Evolutionary conservation across 768 basidiomycete genomes (phyloP), one percentile per base, ranked within the genome.

Genomic region (Termitomyces sp.): DNA sequence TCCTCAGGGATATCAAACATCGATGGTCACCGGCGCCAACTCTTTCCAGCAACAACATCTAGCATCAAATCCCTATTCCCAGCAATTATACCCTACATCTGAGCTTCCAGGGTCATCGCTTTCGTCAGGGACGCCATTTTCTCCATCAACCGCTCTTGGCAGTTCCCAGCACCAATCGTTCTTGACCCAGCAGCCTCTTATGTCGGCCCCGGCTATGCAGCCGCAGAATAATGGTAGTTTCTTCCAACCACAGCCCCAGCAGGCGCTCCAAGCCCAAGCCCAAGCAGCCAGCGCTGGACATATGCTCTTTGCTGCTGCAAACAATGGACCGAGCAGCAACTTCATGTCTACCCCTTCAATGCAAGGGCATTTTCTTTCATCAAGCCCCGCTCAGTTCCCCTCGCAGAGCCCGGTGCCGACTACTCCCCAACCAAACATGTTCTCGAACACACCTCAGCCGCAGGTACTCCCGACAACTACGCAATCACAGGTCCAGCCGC

Each of bases 301-400:
- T 33, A 44, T 57, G 11, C 15, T 58, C 10, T 61, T 56, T 21
- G 45, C 44, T 15, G 41, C 55, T 15, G 41, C 55, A 6, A 38
- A 62, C 21, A 58, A 61, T 30, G 48, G 54, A 33, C 63, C 63
- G 37, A 55, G 58, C 17, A 50, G 17, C 30, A 61, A 64, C 59
- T 62, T 71, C 52, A 57, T 71, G 63, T 67, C 71, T 15, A 66
- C 66, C 4, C 64, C 71, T 15, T 33, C 63, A 3, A 42, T 56
- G 1, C 72, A 71, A 50, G 56, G 62, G 6, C 67, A 70, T 21
- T 75, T 71, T 59, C 41, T 69, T 12, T 67, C 71, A 5, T 65
- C 72, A 1, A 73, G 73, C 51, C 73, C 75, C 3, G 63, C 59
- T 9, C 70, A 71, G 30, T 68, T 71, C 47, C 63, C 63, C 10